phyloP scores from a whole-genome alignment of 1,284 basidiomycete genomes.

The Cystobasidium slooffiae region DNA sequence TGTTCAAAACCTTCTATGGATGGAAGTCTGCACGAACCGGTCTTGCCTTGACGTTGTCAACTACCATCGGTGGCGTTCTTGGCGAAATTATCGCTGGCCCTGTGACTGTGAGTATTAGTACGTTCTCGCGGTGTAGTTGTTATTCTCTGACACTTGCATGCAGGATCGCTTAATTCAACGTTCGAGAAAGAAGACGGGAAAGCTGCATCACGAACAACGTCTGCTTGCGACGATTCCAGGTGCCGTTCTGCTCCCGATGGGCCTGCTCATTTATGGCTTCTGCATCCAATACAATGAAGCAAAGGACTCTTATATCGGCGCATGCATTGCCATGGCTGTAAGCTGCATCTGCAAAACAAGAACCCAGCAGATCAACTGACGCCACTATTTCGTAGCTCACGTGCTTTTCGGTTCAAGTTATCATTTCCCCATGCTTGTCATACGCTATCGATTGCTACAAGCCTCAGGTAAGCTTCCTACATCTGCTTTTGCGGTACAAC shows the following conservation, averaged over 20 bases:
- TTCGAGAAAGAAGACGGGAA: constrained; percentile 24
- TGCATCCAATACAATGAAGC: constrained; percentile 34
- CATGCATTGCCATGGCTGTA: constrained; percentile 35
- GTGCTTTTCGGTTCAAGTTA: constrained; percentile 40
- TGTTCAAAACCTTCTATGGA: constrained; percentile 33
- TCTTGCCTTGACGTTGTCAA: constrained; percentile 35
- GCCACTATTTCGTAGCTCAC: constrained; percentile 14
- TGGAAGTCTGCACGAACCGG: constrained; percentile 43
- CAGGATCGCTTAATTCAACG: constrained; percentile 33
- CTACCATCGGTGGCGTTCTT: constrained; percentile 35
- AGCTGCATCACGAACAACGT: constrained; percentile 35
- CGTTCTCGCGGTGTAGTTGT: not conserved
- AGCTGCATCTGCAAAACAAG: not conserved
- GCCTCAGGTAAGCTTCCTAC: constrained; percentile 2
- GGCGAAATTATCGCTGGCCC: constrained; percentile 40
- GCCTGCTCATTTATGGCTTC: constrained; percentile 39
- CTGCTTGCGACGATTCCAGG: constrained; percentile 26
- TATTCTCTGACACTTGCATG: no score
- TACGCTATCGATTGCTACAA: constrained; percentile 41
- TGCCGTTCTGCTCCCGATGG: constrained; percentile 34
- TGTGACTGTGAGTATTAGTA: constrained; percentile 13
- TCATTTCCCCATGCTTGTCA: constrained; percentile 22
- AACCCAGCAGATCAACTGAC: not conserved
- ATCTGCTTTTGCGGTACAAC: not conserved
- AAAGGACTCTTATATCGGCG: constrained; percentile 27